Conservation (phyloP, 2,329 filamentous ascomycete species). For the Fusarium sarcochroum region DNA sequence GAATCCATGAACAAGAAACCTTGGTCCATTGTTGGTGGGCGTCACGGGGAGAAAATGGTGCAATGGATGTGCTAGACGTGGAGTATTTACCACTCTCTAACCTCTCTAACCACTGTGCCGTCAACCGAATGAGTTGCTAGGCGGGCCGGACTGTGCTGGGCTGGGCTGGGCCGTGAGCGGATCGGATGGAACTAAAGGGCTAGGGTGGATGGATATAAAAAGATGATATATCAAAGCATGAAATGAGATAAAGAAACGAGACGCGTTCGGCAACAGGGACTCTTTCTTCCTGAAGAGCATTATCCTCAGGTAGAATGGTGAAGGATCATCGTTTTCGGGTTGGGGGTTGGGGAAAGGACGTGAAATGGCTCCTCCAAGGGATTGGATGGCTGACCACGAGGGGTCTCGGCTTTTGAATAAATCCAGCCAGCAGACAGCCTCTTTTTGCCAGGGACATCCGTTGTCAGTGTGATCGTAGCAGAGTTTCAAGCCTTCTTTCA, state of each 20-base stretch:
- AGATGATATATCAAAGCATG: conserved; percentile 14
- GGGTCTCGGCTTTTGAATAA: conserved; percentile 10
- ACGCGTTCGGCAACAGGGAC: conserved; percentile 1
- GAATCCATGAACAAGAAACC: conserved; percentile 44
- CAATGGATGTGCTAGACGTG: conserved; percentile 18
- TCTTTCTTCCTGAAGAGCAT: conserved; percentile 13
- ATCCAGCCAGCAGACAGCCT: conserved; percentile 11
- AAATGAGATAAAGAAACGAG: not conserved
- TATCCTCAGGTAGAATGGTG: not conserved
- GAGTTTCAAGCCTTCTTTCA: conserved; percentile 10
- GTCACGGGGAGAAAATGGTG: conserved; percentile 36
- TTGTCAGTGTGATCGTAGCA: conserved; percentile 6
- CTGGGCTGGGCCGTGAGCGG: not conserved
- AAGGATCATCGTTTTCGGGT: too few relatives aligned
- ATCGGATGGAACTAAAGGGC: conserved; percentile 3
- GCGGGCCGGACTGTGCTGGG: not conserved
- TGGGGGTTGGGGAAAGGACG: too few relatives aligned
- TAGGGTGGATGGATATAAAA: conserved; percentile 1
- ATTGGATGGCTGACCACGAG: not conserved
- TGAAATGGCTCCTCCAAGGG: not conserved
- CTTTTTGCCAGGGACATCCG: conserved; percentile 10
- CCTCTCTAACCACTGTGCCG: conserved; percentile 8
- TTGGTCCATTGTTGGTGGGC: conserved; percentile 45
- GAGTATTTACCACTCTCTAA: conserved; percentile 22
- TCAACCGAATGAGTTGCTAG: conserved; percentile 6